phyloP scores from a whole-genome alignment of 768 basidiomycete genomes.

The Mycena galopus region DNA sequence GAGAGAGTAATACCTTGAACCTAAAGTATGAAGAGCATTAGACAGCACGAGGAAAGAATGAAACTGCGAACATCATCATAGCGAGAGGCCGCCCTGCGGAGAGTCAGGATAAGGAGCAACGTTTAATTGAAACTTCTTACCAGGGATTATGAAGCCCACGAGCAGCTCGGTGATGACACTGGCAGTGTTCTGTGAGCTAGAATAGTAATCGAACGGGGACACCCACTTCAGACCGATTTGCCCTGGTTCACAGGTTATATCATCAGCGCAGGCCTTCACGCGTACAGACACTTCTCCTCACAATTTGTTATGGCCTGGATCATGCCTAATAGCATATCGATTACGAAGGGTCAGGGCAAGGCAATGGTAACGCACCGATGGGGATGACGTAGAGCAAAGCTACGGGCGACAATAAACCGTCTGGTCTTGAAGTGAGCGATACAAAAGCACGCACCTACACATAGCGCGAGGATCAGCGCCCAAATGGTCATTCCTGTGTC shows the following conservation, averaged over 20 bases:
- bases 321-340: conserved; percentile 55
- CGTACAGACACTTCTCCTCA: neutral
- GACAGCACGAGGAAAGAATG: neutral
- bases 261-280: neutral
- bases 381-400: conserved; percentile 76
- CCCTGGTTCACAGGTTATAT: neutral
- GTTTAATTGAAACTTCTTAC: conserved; percentile 38
- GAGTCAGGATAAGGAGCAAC: conserved; percentile 5
- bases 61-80: conserved; percentile 72
- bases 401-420: conserved; percentile 26
- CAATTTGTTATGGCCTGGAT: conserved; percentile 88
- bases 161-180: conserved; percentile 83
- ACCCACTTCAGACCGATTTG: conserved; percentile 70
- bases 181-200: neutral
- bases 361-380: conserved; percentile 60
- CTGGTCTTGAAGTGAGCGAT: conserved; percentile 15
- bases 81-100: conserved; percentile 77
- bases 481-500: conserved; percentile 77
- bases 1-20: conserved; percentile 50
- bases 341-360: neutral
- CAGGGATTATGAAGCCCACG: conserved; percentile 68
- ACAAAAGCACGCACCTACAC: conserved; percentile 51
- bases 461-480: conserved; percentile 69
- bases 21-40: conserved; percentile 39
- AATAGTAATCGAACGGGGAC: neutral